phyloP scores from a whole-genome alignment of 305 asterid species.

The Plantago coronopus region DNA sequence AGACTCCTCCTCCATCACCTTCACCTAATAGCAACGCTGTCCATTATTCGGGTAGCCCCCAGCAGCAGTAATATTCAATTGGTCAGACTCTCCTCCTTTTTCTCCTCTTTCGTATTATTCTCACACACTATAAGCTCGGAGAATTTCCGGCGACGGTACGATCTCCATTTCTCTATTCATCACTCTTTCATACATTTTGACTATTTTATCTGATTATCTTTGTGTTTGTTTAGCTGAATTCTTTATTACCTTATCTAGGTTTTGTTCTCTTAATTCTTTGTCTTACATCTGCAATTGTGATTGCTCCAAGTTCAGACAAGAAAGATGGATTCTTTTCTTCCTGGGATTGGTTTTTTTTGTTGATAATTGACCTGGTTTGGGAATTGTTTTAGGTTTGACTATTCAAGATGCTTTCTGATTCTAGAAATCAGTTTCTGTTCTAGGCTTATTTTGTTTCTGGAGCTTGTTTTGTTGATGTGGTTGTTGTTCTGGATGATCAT shows the following conservation, averaged over 20 bases:
- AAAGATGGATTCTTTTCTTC: not conserved
- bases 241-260: not conserved
- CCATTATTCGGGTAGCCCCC: not conserved
- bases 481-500: too few relatives aligned
- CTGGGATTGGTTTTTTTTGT: not conserved
- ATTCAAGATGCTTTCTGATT: not conserved
- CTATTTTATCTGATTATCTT: not conserved
- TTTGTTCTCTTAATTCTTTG: too few relatives aligned
- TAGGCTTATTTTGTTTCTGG: not conserved
- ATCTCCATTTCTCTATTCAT: not conserved
- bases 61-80: too few relatives aligned
- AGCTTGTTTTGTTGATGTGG: not conserved
- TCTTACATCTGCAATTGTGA: not conserved
- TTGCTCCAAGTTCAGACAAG: not conserved
- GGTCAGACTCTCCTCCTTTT: not conserved
- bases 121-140: not conserved
- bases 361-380: not conserved
- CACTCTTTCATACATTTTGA: not conserved
- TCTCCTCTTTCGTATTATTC: not conserved
- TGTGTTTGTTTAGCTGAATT: not conserved
- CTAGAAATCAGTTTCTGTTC: too few relatives aligned
- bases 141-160: constrained; percentile 1
- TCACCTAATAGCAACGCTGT: not conserved
- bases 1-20: too few relatives aligned
- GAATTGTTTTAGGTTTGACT: not conserved